Evolutionary conservation across 306 rosid genomes (phyloP), one percentile per base, ranked within the genome.

Genomic region (Begonia loranthoides): DNA sequence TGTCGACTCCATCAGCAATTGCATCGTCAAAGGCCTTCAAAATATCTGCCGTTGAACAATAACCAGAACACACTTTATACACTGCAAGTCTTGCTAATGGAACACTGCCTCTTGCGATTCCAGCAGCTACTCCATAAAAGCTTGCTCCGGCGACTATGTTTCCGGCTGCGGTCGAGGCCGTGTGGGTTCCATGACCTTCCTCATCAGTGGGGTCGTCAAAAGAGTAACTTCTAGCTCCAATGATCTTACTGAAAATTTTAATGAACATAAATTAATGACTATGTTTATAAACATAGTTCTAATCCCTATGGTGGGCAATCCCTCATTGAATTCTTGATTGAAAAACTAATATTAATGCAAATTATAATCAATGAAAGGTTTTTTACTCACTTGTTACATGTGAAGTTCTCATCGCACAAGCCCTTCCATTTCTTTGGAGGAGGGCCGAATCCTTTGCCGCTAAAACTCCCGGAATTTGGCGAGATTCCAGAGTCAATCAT

Each of bases 21-120:
- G 82, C 70, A 57, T 76, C 78, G 4, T 76, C 82, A 49, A 61
- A 68, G 21, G 66, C 74, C 10, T 57, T 70, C 13, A 76, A n/a
- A 15, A 67, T 21, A 9, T 15, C 11, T 2, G 17, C 36, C 2
- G n/a, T 2, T 1, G 1, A 5, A 52, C 72, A 59, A 12, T 45
- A 44, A 0, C 6, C 10, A 4, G 1, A 14, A 33, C 72, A 60
- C 1, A 28, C 59, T 56, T 67, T 55, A 28, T 60, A 67, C 8
- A 49, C 52, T 4, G 66, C 57, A 17, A 67, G 55, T 33, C 72
- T 51, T 0, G 72, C 52, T 0, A 58, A 44, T 1, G 72, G 72
- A 58, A 67, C 72, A 1, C 62, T 62, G 41, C 72, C 72, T 33
- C 58, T 54, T 28, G 72, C 72, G 0, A 55, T 55, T 13, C 72